Conservation (phyloP, 495 filamentous ascomycete species). For the Cudoniella acicularis region DNA sequence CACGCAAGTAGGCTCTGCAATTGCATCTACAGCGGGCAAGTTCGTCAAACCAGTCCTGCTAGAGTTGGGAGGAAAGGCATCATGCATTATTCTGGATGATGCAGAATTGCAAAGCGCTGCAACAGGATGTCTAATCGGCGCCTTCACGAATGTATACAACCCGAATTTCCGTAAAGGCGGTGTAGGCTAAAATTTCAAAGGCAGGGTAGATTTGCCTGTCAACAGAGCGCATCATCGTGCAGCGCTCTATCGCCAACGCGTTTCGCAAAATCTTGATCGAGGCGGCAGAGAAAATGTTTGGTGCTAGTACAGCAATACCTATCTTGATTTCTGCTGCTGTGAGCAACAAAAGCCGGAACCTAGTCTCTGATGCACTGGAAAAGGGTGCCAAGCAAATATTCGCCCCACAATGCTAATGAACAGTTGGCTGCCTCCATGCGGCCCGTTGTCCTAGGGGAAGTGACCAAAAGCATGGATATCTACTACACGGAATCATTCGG, state of each 20-base stretch:
- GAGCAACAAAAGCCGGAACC: too few species aligned
- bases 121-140: slow-evolving; percentile 40
- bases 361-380: too few species aligned
- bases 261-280: slow-evolving; percentile 53
- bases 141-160: too few species aligned
- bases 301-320: too few species aligned
- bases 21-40: slow-evolving; percentile 55
- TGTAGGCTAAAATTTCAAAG: too few species aligned
- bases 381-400: too few species aligned
- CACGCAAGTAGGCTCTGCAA: slow-evolving; percentile 50
- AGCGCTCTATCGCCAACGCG: slow-evolving; percentile 58
- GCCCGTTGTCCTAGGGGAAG: slow-evolving; percentile 63
- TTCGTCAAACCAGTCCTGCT: slow-evolving; percentile 59
- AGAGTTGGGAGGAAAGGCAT: slow-evolving; percentile 61
- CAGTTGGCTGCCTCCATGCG: too few species aligned
- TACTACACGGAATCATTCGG: slow-evolving; percentile 79
- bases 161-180: too few species aligned
- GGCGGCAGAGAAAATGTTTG: slow-evolving; percentile 47
- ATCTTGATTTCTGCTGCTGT: too few species aligned
- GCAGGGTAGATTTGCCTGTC: slow-evolving; percentile 86
- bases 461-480: slow-evolving; percentile 74
- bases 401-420: too few species aligned
- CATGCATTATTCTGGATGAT: slow-evolving; percentile 58
- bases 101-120: slow-evolving; percentile 56
- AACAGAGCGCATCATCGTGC: slow-evolving; percentile 81